Evolutionary conservation across 441 rosid genomes (phyloP).

Genomic region (Adansonia gregorii): DNA sequence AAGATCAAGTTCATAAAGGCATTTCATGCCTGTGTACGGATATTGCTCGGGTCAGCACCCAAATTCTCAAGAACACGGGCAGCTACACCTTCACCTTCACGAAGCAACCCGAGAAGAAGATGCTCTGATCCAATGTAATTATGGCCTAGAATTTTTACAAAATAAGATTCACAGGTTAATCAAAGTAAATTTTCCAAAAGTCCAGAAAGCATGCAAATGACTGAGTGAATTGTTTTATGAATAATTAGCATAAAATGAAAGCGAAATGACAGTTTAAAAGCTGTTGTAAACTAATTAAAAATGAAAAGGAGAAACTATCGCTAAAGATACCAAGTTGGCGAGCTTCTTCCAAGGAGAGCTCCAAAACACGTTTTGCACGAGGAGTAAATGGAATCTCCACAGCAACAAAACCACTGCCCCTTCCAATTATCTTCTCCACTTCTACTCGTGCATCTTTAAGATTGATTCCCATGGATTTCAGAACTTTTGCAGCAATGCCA

Average conservation of each 20-base stretch:
- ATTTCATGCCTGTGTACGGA: constrained; percentile 80
- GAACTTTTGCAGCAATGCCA: constrained; percentile 98
- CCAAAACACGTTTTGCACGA: constrained; percentile 95
- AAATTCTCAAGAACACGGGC: constrained; percentile 98
- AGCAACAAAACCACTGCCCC: constrained; percentile 97
- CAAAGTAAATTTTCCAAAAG: neutral
- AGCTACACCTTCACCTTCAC: constrained; percentile 99
- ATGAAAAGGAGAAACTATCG: neutral
- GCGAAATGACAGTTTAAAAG: constrained; percentile 6
- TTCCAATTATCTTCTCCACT: constrained; percentile 95
- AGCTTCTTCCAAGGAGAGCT: constrained; percentile 93
- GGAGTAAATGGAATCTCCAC: constrained; percentile 98
- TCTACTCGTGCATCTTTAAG: constrained; percentile 95
- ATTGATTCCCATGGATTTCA: constrained; percentile 96
- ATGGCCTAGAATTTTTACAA: constrained; percentile 65
- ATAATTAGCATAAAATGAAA: neutral
- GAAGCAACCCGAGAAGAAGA: constrained; percentile 90
- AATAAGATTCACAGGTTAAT: constrained; percentile 15
- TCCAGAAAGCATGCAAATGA: constrained; percentile 10
- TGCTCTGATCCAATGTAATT: constrained; percentile 99
- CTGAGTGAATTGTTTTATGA: neutral
- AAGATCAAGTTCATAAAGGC: constrained; percentile 10
- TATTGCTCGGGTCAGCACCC: constrained; percentile 92
- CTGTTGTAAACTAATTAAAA: neutral
- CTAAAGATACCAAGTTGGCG: constrained; percentile 76